These are phyloP conservation scores for Pugionium cornutum DNA, from an alignment of 345 rosid genomes.

Conservation along the genomic window DNA sequence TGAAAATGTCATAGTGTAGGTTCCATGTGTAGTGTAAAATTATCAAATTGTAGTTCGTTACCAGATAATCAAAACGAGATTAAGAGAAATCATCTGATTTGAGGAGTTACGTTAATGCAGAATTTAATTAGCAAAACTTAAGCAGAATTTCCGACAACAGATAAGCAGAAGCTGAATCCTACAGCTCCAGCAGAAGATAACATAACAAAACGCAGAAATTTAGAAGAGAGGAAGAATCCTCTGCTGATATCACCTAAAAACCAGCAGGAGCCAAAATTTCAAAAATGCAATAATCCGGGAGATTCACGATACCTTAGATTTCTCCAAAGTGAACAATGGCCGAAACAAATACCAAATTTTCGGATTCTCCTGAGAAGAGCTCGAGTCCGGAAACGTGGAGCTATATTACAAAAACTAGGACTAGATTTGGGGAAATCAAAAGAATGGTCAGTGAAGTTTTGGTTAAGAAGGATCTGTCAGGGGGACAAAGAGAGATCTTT, in stretches of 20 bases:
- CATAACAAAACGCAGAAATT: not conserved
- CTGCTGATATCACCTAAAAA: slow-evolving; percentile 51
- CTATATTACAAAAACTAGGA: slow-evolving; percentile 15
- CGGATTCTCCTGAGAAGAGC: slow-evolving; percentile 20
- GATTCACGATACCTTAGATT: slow-evolving; percentile 5
- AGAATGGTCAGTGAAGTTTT: slow-evolving; percentile 40
- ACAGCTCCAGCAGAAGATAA: not conserved
- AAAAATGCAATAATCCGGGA: slow-evolving; percentile 43
- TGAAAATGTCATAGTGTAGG: not conserved
- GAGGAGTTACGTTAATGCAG: slow-evolving; percentile 5
- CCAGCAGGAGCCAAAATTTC: slow-evolving; percentile 39
- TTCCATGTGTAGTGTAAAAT: slow-evolving; percentile 12
- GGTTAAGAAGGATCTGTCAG: slow-evolving; percentile 50
- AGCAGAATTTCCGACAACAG: slow-evolving; percentile 9
- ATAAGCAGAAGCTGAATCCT: slow-evolving; percentile 23
- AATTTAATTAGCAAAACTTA: not conserved
- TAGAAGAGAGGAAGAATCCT: too few relatives aligned
- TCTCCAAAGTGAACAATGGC: slow-evolving; percentile 3
- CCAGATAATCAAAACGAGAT: not conserved
- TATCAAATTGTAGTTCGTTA: slow-evolving; percentile 7
- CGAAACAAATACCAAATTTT: not conserved
- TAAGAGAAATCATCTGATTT: slow-evolving; percentile 7
- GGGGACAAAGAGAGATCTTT: slow-evolving; percentile 29
- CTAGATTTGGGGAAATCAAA: slow-evolving; percentile 5
- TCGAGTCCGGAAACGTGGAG: slow-evolving; percentile 20